These are phyloP conservation scores for Arachis stenosperma DNA, from an alignment of 306 rosid species.

Conservation along the genomic window DNA sequence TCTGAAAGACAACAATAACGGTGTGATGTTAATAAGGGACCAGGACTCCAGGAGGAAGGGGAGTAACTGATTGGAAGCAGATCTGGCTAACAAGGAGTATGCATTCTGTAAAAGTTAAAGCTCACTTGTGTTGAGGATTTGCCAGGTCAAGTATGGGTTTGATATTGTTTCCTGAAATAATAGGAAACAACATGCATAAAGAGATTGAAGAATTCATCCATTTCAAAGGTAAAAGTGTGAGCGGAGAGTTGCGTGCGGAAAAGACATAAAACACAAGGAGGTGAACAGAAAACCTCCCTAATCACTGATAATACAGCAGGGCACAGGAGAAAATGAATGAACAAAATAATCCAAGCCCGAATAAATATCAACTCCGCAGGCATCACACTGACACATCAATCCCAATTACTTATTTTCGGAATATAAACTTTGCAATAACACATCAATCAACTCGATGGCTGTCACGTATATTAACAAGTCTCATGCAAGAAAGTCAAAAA, in stretches of 20 bases:
- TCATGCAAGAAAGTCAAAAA: slow-evolving; percentile 17
- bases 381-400: too few species aligned
- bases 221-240: slow-evolving; percentile 20
- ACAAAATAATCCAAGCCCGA: neutral
- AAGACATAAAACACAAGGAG: neutral
- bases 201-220: slow-evolving; percentile 29
- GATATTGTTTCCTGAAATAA: slow-evolving; percentile 60
- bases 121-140: slow-evolving; percentile 95
- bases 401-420: slow-evolving; percentile 4
- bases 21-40: neutral
- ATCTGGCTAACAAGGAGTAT: slow-evolving; percentile 11
- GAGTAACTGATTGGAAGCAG: neutral
- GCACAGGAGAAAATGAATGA: neutral
- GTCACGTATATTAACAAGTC: neutral
- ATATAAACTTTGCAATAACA: slow-evolving; percentile 14
- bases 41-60: neutral
- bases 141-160: slow-evolving; percentile 73
- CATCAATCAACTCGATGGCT: slow-evolving; percentile 2
- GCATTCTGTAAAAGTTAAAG: slow-evolving; percentile 33
- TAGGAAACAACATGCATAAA: slow-evolving; percentile 23
- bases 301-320: slow-evolving; percentile 14
- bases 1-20: slow-evolving; percentile 55
- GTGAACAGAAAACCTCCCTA: slow-evolving; percentile 3
- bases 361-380: neutral
- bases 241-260: neutral